Base-by-base conservation (phyloP, 2,329 filamentous ascomycete species). In the Tolypocladium cylindrosporum region DNA sequence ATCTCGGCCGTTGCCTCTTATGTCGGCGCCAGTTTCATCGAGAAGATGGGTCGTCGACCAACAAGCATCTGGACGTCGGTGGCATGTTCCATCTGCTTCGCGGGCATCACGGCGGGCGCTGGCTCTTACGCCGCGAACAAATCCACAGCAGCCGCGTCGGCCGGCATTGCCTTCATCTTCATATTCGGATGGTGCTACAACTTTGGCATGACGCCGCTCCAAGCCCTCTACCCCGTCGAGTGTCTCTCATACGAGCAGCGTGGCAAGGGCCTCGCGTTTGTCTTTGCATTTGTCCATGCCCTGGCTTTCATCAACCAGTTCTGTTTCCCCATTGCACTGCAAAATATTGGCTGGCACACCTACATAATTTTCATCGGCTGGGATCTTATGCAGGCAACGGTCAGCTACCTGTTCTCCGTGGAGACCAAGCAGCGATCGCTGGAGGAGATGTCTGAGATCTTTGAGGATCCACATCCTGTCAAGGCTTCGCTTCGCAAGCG, bases 231-330 rank as follows among this genome's bases (percentile, higher is more conserved):
- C 64, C 77, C 79, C 0, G 79, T 81, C 54, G 79, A 83, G 63
- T 77, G 78, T 16, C 71, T 82, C 13, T 76, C 73, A 19, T 81
- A 79, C 61, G 78, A 82, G 65, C 79, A 78, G 63, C 74, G 80
- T 56, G 80, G 78, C 55, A 82, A 82, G 70, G 79, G 79, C 16
- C 81, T 82, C 77, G 79, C 77, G 2, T 76, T 81, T 62, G 76
- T 66, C 65, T 76, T 69, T 55, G 68, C 73, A 60, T 74, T 70
- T 63, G 75, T 73, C 81, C 45, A 75, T 59, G 71, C 73, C 43
- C 76, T 48, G 24, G 50, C 50, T 19, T 54, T 57, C 41, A 16
- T 57, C 56, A 78, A 75, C 61, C 74, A 78, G 66, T 77, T 76
- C 58, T 75, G 70, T 55, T 75, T 74, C 48, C 77, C 77, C 0